Evolutionary conservation across 495 filamentous ascomycete species (phyloP).

Genomic region (Annulohypoxylon nitens): DNA sequence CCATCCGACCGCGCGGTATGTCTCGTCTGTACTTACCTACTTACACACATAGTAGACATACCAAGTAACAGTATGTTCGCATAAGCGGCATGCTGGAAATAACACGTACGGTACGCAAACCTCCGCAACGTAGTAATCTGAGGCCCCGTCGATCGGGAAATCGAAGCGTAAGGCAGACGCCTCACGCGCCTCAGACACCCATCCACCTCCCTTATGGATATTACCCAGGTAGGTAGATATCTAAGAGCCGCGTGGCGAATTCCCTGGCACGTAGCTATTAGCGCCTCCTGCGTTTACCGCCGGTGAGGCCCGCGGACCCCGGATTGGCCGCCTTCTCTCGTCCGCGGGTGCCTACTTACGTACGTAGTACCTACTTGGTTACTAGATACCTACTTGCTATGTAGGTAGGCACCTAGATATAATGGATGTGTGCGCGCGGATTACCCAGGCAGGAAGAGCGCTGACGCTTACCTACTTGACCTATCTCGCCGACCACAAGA

Average conservation of each 20-base stretch:
- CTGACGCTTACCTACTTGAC: background rate
- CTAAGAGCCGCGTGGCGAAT: constrained; percentile 6
- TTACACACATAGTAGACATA: background rate
- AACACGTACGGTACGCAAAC: background rate
- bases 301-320: constrained; percentile 31
- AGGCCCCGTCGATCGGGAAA: background rate
- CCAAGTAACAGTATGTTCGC: background rate
- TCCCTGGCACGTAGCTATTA: background rate
- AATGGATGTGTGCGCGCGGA: background rate
- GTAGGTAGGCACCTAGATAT: too few species aligned
- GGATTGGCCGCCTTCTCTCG: constrained; percentile 34
- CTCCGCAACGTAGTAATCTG: constrained; percentile 1
- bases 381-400: too few species aligned
- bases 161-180: background rate
- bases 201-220: background rate
- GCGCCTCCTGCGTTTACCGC: constrained; percentile 33
- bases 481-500: background rate
- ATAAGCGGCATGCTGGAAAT: constrained; percentile 24
- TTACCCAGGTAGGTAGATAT: background rate
- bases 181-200: background rate
- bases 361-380: background rate
- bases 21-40: background rate
- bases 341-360: background rate
- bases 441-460: background rate
- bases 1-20: constrained; percentile 1